These are phyloP conservation scores for Colletotrichum tropicale DNA, from an alignment of 2,329 filamentous ascomycete species.

Conservation along the genomic window DNA sequence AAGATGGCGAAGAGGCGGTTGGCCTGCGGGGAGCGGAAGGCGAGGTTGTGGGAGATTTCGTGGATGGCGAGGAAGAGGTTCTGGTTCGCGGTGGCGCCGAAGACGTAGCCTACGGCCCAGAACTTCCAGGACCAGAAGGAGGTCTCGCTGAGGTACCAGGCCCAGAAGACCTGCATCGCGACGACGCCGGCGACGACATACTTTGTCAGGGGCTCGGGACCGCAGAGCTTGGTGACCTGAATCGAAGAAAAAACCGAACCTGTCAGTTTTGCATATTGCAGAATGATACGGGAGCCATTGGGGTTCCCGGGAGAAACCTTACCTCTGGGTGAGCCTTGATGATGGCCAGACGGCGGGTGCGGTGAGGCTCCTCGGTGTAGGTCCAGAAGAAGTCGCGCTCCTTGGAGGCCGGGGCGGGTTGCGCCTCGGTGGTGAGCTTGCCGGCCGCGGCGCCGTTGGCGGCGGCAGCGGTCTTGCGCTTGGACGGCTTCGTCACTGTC, in stretches of 20 bases:
- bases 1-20: slow-evolving; percentile 91
- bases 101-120: slow-evolving; percentile 84
- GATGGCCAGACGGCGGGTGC: slow-evolving; percentile 87
- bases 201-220: slow-evolving; percentile 94
- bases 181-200: slow-evolving; percentile 89
- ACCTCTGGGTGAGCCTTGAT: slow-evolving; percentile 99
- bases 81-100: slow-evolving; percentile 96
- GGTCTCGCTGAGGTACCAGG: slow-evolving; percentile 77
- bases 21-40: slow-evolving; percentile 78
- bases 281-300: neutral
- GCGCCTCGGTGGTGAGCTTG: slow-evolving; percentile 23
- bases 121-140: slow-evolving; percentile 84
- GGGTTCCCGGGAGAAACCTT: slow-evolving; percentile 22
- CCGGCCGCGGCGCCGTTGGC: slow-evolving; percentile 26
- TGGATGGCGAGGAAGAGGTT: slow-evolving; percentile 98
- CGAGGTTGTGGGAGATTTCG: slow-evolving; percentile 97
- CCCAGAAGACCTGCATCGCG: slow-evolving; percentile 77
- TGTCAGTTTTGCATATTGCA: neutral
- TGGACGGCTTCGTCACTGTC: slow-evolving; percentile 36
- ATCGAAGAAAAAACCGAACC: neutral
- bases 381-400: slow-evolving; percentile 91
- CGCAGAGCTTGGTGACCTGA: slow-evolving; percentile 95
- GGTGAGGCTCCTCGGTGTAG: slow-evolving; percentile 97
- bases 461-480: slow-evolving; percentile 22
- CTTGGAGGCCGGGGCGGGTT: slow-evolving; percentile 44